Conservation (phyloP, 306 rosid species). For the Astragalus glycyphyllos region DNA sequence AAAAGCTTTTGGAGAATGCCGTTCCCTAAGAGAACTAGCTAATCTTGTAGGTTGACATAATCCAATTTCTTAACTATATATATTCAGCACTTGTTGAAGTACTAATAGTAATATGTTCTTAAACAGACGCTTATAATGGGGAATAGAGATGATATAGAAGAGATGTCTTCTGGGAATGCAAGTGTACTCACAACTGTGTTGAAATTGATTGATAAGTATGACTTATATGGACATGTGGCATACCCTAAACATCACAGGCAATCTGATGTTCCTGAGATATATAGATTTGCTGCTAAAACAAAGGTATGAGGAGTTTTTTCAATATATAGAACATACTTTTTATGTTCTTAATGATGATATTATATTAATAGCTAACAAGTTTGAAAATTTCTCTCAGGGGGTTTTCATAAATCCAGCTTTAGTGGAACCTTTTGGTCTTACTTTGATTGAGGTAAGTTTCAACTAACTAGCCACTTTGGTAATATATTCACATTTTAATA, state of each 20-base stretch:
- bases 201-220: conserved; percentile 86
- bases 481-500: conserved; percentile 31
- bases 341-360: conserved; percentile 27
- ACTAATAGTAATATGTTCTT: conserved; percentile 48
- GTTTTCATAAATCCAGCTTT: conserved; percentile 94
- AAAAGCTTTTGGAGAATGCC: conserved; percentile 88
- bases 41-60: conserved; percentile 73
- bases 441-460: conserved; percentile 83
- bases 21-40: conserved; percentile 81
- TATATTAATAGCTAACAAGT: conserved; percentile 39
- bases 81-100: conserved; percentile 3
- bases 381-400: conserved; percentile 62
- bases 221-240: conserved; percentile 87
- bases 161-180: conserved; percentile 82
- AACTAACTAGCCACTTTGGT: conserved; percentile 12
- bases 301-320: conserved; percentile 57
- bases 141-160: conserved; percentile 84
- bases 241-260: conserved; percentile 95
- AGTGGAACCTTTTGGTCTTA: conserved; percentile 94
- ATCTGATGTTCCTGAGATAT: conserved; percentile 89
- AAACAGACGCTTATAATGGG: conserved; percentile 86
- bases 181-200: conserved; percentile 79
- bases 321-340: neutral
- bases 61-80: neutral
- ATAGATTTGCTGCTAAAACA: conserved; percentile 85